Evolutionary conservation across 2,329 filamentous ascomycete genomes (phyloP).

Genomic region (Huntiella omanensis): DNA sequence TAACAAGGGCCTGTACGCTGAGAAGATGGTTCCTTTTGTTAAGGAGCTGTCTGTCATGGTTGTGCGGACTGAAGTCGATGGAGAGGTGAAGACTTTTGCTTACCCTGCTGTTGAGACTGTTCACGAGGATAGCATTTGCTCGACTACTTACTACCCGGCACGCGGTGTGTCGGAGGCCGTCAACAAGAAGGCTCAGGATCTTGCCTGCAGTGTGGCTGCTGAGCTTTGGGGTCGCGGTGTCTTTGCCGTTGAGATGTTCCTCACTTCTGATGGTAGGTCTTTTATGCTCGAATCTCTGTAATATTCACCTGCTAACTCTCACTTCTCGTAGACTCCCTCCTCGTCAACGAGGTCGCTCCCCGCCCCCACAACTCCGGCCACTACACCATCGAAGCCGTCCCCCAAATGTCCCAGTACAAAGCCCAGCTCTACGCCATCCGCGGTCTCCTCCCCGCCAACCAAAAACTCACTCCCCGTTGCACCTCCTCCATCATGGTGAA

Average conservation of each 20-base stretch:
- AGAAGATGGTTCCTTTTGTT: conserved; percentile 72
- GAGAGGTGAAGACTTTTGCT: conserved; percentile 32
- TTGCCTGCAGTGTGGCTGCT: conserved; percentile 62
- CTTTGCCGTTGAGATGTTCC: conserved; percentile 93
- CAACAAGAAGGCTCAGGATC: conserved; percentile 47
- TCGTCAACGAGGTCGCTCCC: conserved; percentile 77
- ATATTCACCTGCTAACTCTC: conserved; percentile 2
- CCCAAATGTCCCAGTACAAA: conserved; percentile 75
- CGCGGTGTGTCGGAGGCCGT: conserved; percentile 44
- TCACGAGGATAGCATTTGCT: conserved; percentile 90
- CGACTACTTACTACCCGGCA: conserved; percentile 74
- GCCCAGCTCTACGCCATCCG: conserved; percentile 76
- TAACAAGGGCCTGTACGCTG: conserved; percentile 60
- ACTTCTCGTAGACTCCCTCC: conserved; percentile 28
- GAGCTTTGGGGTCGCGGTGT: conserved; percentile 77
- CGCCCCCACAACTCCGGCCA: conserved; percentile 81
- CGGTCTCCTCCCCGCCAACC: conserved; percentile 36
- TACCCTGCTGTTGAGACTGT: conserved; percentile 89
- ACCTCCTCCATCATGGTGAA: conserved; percentile 59
- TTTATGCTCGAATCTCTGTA: background rate
- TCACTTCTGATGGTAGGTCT: conserved; percentile 46
- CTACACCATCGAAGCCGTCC: conserved; percentile 83
- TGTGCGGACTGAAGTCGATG: conserved; percentile 60
- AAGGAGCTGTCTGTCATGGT: conserved; percentile 91
- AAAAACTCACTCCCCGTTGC: conserved; percentile 37